Base-by-base conservation (phyloP, 352 stramenopile genomes). In the Thalassiosira livingstoniorum region DNA sequence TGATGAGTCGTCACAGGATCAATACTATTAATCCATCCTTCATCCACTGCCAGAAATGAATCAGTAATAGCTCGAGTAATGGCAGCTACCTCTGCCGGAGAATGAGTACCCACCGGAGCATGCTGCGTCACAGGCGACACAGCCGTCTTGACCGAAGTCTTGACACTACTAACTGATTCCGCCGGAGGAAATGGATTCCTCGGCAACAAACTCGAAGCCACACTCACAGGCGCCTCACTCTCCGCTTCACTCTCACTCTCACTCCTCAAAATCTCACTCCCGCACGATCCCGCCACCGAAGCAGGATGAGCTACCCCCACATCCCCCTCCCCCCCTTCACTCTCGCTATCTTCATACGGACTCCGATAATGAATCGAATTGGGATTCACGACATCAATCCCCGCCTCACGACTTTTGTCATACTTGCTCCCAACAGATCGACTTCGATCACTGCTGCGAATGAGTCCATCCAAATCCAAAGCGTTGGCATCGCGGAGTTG, bases 1-100 rank as follows among this genome's bases (percentile, higher is more conserved):
- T 94, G 89, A 75, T 91, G 85, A 10, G 87, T 92, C 1, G 83
- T 86, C 13, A 91, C 71, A 15, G 87, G 83, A 86, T 94, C 87
- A 60, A 92, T 92, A 0, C 82, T 91, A 81, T 94, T 94, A 11
- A 94, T 94, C 89, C 89, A 94, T 15, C 85, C 87, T 76, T 94
- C 87, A 80, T 94, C 89, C 0, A 94, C 85, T 0, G 85, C 79
- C 54, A 94, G 82, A 51, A 94, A 94, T 2, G 85, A 91, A 61
- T 92, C 75, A 4, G 85, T 92, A 58, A 94, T 91, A 11, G 87
- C 87, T 35, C 73, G 42, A 29, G 86, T 89, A 61, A 94, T 90
- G 5, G 77, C 69, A 15, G 87, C 77, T 27, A 91, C 75, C 82
- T 94, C 89, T 10, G 57, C 61, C 7, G 87, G 78, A 64, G 71